A percentile compares a stretch with the other conserved stretches of the same genome.
These are phyloP conservation scores for Phytophthora vignae DNA, from an alignment of 352 stramenopile species.

Conservation along the genomic window DNA sequence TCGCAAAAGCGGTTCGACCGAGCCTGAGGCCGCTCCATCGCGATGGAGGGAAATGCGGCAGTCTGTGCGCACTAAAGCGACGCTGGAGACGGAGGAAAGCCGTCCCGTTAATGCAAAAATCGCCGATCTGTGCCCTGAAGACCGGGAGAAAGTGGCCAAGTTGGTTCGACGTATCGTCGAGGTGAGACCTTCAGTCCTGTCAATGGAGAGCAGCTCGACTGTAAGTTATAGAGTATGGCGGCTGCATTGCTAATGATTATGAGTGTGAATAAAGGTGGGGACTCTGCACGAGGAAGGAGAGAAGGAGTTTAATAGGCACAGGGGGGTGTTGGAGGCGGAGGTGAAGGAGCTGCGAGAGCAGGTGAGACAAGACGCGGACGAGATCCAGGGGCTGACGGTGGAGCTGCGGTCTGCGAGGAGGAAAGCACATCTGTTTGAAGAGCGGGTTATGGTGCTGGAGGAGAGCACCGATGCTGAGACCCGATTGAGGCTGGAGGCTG, in stretches of 20 bases:
- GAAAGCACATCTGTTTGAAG: constrained; percentile 44
- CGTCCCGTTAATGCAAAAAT: constrained; percentile 49
- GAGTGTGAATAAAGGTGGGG: constrained; percentile 33
- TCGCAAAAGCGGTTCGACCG: constrained; percentile 10
- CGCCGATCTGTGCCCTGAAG: constrained; percentile 73
- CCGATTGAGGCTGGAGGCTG: constrained; percentile 59
- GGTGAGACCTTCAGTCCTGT: constrained; percentile 26
- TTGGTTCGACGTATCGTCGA: constrained; percentile 80
- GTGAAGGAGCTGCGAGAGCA: constrained; percentile 61
- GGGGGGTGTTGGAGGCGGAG: constrained; percentile 47
- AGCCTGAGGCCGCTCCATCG: constrained; percentile 34
- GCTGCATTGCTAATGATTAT: constrained; percentile 7
- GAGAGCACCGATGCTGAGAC: constrained; percentile 71
- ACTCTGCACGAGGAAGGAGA: constrained; percentile 69
- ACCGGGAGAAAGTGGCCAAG: constrained; percentile 85
- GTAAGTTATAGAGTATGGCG: too few relatives aligned
- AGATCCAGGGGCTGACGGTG: constrained; percentile 64
- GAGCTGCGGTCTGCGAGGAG: constrained; percentile 52
- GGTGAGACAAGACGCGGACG: constrained; percentile 47
- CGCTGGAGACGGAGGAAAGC: constrained; percentile 43
- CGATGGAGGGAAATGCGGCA: constrained; percentile 78
- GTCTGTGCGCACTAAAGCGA: constrained; percentile 64
- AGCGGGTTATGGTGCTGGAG: constrained; percentile 69
- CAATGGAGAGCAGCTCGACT: too few relatives aligned
- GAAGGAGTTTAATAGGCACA: constrained; percentile 54